phyloP scores from a whole-genome alignment of 2,329 filamentous ascomycete species.

The Talaromyces funiculosus region DNA sequence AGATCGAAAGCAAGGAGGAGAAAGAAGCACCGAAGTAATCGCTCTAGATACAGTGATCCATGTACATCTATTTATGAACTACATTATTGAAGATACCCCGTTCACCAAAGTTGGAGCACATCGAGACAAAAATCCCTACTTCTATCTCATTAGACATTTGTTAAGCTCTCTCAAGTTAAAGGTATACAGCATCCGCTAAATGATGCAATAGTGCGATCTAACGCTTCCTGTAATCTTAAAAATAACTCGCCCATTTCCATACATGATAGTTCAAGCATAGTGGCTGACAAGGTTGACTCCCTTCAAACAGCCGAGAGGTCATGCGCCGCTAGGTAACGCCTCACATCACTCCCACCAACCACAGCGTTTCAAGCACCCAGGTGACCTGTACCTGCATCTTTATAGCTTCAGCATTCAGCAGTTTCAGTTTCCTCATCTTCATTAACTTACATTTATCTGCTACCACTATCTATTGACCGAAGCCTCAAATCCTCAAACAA shows the following conservation, averaged over 20 bases:
- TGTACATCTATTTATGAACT: constrained; percentile 4
- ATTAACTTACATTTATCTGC: not conserved
- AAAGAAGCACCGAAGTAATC: not conserved
- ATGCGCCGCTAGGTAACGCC: not conserved
- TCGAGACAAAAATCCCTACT: not conserved
- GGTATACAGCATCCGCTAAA: not conserved
- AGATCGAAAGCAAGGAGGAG: constrained; percentile 30
- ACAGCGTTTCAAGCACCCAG: not conserved
- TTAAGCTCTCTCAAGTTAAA: not conserved
- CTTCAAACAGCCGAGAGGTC: not conserved
- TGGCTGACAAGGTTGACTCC: not conserved
- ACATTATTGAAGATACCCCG: constrained; percentile 11
- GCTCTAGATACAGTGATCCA: not conserved
- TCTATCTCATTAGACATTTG: not conserved
- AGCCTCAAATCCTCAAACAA: not conserved
- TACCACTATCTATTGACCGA: too few relatives aligned
- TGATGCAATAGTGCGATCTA: not conserved
- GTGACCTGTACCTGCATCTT: constrained; percentile 3
- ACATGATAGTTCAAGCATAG: too few relatives aligned
- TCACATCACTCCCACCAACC: not conserved
- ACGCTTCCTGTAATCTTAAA: not conserved
- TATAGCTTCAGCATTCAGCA: constrained; percentile 21
- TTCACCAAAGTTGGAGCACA: constrained; percentile 1
- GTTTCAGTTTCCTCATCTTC: not conserved
- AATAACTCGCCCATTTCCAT: not conserved